Conservation (phyloP, 495 filamentous ascomycete genomes). For the Cercophora sp. region DNA sequence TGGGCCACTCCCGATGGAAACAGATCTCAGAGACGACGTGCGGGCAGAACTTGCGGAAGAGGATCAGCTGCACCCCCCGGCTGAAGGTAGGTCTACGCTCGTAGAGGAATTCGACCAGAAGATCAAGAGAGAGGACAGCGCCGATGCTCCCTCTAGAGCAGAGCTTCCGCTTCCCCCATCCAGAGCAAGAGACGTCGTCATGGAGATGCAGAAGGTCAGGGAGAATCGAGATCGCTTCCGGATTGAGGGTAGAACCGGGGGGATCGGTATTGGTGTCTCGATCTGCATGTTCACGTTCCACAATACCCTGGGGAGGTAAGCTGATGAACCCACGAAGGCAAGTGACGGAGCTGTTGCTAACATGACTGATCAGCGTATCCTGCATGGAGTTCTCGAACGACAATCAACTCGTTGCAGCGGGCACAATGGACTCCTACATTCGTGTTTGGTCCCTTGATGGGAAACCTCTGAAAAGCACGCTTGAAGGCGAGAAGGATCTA, state of each 20-base stretch:
- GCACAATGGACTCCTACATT: slow-evolving; percentile 90
- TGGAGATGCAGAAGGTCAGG: slow-evolving; percentile 92
- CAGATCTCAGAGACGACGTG: slow-evolving; percentile 72
- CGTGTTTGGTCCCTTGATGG: slow-evolving; percentile 88
- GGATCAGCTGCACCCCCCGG: slow-evolving; percentile 66
- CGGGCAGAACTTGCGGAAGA: slow-evolving; percentile 77
- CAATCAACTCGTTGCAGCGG: slow-evolving; percentile 74
- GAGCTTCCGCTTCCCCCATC: slow-evolving; percentile 84
- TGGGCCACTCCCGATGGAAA: slow-evolving; percentile 75
- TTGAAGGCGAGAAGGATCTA: slow-evolving; percentile 36
- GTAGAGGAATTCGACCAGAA: slow-evolving; percentile 72
- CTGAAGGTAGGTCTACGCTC: slow-evolving; percentile 58
- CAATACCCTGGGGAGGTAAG: slow-evolving; percentile 85
- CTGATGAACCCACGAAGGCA: not conserved
- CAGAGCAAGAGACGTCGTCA: slow-evolving; percentile 78
- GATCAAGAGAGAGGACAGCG: slow-evolving; percentile 87
- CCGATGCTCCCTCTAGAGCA: slow-evolving; percentile 71
- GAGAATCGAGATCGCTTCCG: slow-evolving; percentile 87
- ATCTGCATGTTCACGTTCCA: slow-evolving; percentile 97
- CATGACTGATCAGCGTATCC: slow-evolving; percentile 60
- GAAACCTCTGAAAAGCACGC: slow-evolving; percentile 53
- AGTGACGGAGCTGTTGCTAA: not conserved
- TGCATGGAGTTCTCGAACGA: slow-evolving; percentile 93
- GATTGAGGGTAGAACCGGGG: slow-evolving; percentile 75
- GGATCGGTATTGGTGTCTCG: slow-evolving; percentile 73